Evolutionary conservation across 148 eudicot genomes (phyloP).

Genomic region (Amaranthus hypochondriacus): DNA sequence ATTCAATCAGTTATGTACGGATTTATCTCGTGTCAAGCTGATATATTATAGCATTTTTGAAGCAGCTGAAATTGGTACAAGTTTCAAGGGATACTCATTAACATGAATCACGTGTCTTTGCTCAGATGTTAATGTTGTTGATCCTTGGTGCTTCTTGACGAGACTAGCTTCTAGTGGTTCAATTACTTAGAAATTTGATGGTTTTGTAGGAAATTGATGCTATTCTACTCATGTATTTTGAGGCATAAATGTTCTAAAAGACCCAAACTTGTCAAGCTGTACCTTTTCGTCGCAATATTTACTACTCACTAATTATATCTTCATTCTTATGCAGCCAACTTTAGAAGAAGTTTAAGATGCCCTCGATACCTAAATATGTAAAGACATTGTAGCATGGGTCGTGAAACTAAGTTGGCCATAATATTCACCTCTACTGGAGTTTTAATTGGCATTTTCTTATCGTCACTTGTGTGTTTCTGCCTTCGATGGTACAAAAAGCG

Average conservation of each 20-base stretch:
- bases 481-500: constrained; percentile 63
- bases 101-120: neutral
- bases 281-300: neutral
- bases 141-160: neutral
- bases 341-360: constrained; percentile 42
- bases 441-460: constrained; percentile 58
- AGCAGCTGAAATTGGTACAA: neutral
- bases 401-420: constrained; percentile 42
- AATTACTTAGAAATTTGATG: neutral
- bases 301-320: constrained; percentile 6
- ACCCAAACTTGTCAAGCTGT: neutral
- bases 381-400: constrained; percentile 51
- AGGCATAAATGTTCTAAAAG: neutral
- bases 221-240: neutral
- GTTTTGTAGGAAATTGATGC: neutral
- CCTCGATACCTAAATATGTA: constrained; percentile 29
- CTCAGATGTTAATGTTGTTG: neutral
- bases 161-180: neutral
- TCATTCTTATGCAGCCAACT: constrained; percentile 23
- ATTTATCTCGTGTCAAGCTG: neutral
- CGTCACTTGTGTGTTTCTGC: constrained; percentile 45
- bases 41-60: neutral
- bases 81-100: neutral
- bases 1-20: neutral
- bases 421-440: constrained; percentile 66